A percentile compares a stretch with the other conserved stretches of the same genome.
Evolutionary conservation across 768 basidiomycete species (phyloP).

Genomic region (Lentinula lateritia): DNA sequence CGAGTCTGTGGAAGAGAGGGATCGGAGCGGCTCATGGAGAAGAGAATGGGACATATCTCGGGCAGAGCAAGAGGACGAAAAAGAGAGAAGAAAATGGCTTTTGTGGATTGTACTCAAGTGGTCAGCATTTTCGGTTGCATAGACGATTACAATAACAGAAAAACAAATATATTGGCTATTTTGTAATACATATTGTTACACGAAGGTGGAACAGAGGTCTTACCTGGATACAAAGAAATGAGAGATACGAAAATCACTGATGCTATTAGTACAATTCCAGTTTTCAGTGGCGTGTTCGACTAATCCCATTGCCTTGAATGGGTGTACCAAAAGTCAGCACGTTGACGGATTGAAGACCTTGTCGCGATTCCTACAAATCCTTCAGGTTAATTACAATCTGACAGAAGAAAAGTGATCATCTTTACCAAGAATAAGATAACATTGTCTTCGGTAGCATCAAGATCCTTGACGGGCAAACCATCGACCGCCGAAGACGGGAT

Average conservation of each 20-base stretch:
- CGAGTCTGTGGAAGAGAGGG: constrained; percentile 42
- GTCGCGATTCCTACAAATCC: constrained; percentile 28
- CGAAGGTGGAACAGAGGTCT: not conserved
- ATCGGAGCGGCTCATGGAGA: constrained; percentile 29
- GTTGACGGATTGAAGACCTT: constrained; percentile 34
- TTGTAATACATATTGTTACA: not conserved
- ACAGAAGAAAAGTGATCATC: constrained; percentile 4
- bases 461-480: constrained; percentile 40
- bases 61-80: constrained; percentile 55
- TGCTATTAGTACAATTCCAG: not conserved
- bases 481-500: constrained; percentile 40
- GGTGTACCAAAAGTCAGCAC: constrained; percentile 42
- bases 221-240: not conserved
- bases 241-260: not conserved
- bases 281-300: not conserved
- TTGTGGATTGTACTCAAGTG: constrained; percentile 61
- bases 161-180: not conserved
- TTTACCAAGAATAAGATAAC: constrained; percentile 51
- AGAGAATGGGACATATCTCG: constrained; percentile 50
- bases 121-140: constrained; percentile 12
- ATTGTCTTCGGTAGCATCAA: constrained; percentile 57
- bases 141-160: not conserved
- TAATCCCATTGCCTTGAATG: not conserved
- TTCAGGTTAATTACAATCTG: not conserved
- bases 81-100: constrained; percentile 66